Evolutionary conservation across 2,329 filamentous ascomycete genomes (phyloP), one percentile per base, ranked within the genome.

Genomic region (Monilinia polystroma): DNA sequence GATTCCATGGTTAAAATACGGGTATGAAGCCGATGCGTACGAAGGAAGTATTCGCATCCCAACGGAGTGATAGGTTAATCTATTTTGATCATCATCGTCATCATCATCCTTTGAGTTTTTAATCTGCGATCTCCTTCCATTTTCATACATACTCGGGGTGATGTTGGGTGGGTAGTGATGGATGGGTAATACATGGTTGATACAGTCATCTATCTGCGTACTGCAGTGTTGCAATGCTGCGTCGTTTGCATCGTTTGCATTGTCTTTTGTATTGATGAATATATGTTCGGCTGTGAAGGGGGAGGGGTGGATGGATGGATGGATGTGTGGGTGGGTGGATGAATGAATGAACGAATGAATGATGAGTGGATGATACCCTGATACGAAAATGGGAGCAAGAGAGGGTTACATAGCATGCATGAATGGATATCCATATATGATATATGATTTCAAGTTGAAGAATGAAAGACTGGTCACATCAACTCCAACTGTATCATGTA

Each of bases 151-250:
- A 38, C 58, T 51, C 58, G 58, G 58, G 58, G 32, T 49, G 45
- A 14, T 51, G 32, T 8, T 35, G 32, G 32, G 32, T 8, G 32
- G 6, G 32, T 8, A 8, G 32, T 20, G 45, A 47, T 43, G 45
- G 26, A 59, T 38, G 29, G 57, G 32, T 23, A 14, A 2, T 26
- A 41, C 32, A 56, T 41, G 54, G 54, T 56, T 23, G 41, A 35
- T n/a, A 47, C 41, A 41, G 29, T 63, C 60, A 54, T 47, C 45
- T 18, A 47, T 45, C 35, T 63, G 45, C 38, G 52, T 55, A 55
- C 51, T 55, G 51, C 60, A 63, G n/a, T 47, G 12, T 45, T 62
- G 43, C 58, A 18, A 49, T 64, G 51, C 62, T 56, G 49, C 41
- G 23, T 54, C 52, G 35, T 64, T 64, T 18, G 45, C 52, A 26